phyloP scores from a whole-genome alignment of 1,284 basidiomycete genomes.

The Cutaneotrichosporon spelunceum region DNA sequence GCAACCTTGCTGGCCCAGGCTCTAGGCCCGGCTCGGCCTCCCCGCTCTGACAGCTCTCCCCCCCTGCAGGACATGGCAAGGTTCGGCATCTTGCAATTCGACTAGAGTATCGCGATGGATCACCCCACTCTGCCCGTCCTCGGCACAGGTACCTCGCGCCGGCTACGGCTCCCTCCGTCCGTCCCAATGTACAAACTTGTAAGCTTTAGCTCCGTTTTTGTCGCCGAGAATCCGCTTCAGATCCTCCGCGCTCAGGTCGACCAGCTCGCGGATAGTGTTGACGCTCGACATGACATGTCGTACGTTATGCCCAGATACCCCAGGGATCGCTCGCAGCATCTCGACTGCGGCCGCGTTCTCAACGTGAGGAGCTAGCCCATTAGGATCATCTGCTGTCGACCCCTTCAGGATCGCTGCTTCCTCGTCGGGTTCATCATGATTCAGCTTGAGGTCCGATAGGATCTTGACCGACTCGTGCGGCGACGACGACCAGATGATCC shows the following conservation, averaged over 20 bases:
- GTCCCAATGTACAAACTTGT: slow-evolving; percentile 75
- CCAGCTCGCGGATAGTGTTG: slow-evolving; percentile 70
- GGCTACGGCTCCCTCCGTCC: slow-evolving; percentile 3
- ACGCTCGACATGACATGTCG: slow-evolving; percentile 80
- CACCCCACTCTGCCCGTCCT: too few species aligned
- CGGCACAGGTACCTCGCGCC: too few species aligned
- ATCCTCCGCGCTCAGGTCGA: slow-evolving; percentile 61
- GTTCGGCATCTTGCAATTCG: background rate
- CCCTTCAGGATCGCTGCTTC: slow-evolving; percentile 71
- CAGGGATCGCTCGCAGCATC: slow-evolving; percentile 55
- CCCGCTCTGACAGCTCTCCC: background rate
- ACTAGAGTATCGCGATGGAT: background rate
- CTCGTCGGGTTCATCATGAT: slow-evolving; percentile 77
- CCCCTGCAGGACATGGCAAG: background rate
- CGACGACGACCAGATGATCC: slow-evolving; percentile 96
- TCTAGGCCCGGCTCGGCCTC: background rate
- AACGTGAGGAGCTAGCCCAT: slow-evolving; percentile 28
- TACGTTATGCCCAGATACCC: slow-evolving; percentile 78
- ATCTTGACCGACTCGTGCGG: slow-evolving; percentile 89
- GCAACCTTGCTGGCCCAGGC: background rate
- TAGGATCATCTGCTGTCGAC: slow-evolving; percentile 49
- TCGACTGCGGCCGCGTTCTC: slow-evolving; percentile 49
- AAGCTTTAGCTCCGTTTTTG: slow-evolving; percentile 75
- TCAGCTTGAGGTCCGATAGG: slow-evolving; percentile 86
- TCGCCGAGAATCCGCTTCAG: slow-evolving; percentile 75